A percentile compares a stretch with the other conserved stretches of the same genome.
Evolutionary conservation across 2,329 filamentous ascomycete species (phyloP).

Genomic region (Ascochyta lentis): DNA sequence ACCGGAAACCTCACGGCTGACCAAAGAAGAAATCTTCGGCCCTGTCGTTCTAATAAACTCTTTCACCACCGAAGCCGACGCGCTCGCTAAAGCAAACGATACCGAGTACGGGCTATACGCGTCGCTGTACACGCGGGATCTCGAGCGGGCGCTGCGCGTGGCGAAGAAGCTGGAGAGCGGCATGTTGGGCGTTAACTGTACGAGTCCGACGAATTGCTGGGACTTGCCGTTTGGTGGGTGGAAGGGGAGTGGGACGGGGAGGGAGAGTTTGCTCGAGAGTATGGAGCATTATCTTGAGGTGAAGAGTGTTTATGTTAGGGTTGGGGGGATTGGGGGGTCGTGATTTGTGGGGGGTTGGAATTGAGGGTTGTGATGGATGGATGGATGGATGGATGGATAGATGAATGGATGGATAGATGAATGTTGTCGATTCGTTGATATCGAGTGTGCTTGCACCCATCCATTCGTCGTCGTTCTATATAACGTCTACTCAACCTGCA

Average conservation of each 20-base stretch:
- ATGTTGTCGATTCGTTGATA: no score
- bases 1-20: conserved; percentile 49
- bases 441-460: no score
- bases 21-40: conserved; percentile 49
- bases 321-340: conserved; percentile 19
- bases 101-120: conserved; percentile 50
- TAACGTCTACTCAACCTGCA: conserved; percentile 19
- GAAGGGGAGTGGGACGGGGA: conserved; percentile 36
- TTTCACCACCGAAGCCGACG: conserved; percentile 47
- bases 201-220: conserved; percentile 34
- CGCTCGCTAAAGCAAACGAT: conserved; percentile 45
- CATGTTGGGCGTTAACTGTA: conserved; percentile 48
- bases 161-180: conserved; percentile 48
- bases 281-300: conserved; percentile 38
- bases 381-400: no score
- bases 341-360: no score
- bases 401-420: no score
- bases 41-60: conserved; percentile 48
- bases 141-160: conserved; percentile 42
- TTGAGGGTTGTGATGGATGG: no score
- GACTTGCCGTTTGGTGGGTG: conserved; percentile 38
- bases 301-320: conserved; percentile 34
- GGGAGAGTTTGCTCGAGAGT: conserved; percentile 36
- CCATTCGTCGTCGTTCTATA: no score
- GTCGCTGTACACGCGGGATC: conserved; percentile 44